These are phyloP conservation scores for Chlorella vulgaris DNA, from an alignment of 139 green algal genomes.

Conservation along the genomic window DNA sequence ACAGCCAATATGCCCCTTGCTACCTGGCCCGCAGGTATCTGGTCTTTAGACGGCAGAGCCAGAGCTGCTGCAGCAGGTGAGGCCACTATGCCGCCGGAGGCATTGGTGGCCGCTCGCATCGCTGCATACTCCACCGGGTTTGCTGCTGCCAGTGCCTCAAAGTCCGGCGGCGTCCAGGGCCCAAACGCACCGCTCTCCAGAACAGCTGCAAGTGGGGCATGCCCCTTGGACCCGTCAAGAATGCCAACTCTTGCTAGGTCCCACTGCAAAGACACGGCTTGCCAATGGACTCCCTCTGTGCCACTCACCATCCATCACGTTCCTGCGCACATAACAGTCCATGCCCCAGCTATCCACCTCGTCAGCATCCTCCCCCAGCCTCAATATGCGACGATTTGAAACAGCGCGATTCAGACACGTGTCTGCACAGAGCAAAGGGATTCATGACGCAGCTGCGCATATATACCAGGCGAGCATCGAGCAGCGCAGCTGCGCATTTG, in stretches of 20 bases:
- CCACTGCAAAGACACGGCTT: too few relatives aligned
- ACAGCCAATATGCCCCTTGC: too few relatives aligned
- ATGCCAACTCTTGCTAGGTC: too few relatives aligned
- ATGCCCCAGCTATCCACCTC: constrained; percentile 87
- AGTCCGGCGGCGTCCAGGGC: constrained; percentile 38
- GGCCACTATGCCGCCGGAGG: neutral
- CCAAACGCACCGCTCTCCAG: constrained; percentile 59
- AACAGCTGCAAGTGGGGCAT: constrained; percentile 39
- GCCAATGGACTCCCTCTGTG: too few relatives aligned
- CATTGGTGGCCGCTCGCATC: neutral
- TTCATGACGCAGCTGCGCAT: neutral
- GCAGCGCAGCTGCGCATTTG: too few relatives aligned
- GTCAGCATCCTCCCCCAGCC: constrained; percentile 62
- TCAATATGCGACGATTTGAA: constrained; percentile 39
- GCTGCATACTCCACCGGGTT: constrained; percentile 9
- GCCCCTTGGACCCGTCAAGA: too few relatives aligned
- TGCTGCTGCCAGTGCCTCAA: constrained; percentile 1
- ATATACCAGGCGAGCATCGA: too few relatives aligned
- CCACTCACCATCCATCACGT: constrained; percentile 77
- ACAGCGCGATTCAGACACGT: constrained; percentile 58
- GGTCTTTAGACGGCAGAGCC: neutral
- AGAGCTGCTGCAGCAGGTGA: constrained; percentile 6
- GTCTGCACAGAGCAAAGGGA: neutral
- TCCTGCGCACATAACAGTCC: constrained; percentile 84
- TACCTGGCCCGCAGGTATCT: neutral